Conservation (phyloP, 2,329 filamentous ascomycete species). For the Pseudocercospora musae region DNA sequence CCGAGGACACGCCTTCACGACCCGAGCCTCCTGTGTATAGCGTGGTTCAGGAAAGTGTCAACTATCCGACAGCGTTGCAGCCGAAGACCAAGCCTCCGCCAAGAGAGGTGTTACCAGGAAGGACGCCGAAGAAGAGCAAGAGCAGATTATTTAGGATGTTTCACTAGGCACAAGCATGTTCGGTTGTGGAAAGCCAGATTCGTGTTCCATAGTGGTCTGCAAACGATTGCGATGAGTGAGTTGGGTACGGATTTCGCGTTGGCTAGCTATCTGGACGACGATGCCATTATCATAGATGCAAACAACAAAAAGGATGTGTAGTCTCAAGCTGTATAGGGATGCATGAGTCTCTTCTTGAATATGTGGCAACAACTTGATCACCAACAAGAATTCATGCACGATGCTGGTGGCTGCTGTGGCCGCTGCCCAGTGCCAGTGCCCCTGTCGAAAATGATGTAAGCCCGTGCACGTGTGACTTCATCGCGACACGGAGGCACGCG, state of each 20-base stretch:
- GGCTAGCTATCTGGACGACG: background rate
- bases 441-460: slow-evolving; percentile 7
- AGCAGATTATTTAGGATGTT: slow-evolving; percentile 30
- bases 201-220: background rate
- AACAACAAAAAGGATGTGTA: background rate
- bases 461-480: slow-evolving; percentile 9
- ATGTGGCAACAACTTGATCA: background rate
- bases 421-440: background rate
- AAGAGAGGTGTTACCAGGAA: slow-evolving; percentile 7
- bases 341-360: background rate
- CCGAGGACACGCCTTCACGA: background rate
- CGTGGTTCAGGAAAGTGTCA: slow-evolving; percentile 22
- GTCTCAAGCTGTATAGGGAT: background rate
- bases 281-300: background rate
- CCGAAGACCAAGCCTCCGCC: slow-evolving; percentile 7
- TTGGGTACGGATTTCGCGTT: background rate
- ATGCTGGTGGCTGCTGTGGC: background rate
- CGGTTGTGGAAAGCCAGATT: background rate
- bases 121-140: slow-evolving; percentile 27
- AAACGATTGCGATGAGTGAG: background rate
- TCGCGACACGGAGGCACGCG: slow-evolving; percentile 8
- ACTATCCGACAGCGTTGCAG: slow-evolving; percentile 18
- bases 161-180: slow-evolving; percentile 10
- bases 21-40: slow-evolving; percentile 20
- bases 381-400: background rate